Conservation (phyloP, 768 basidiomycete species). For the Suillus ampliporus region DNA sequence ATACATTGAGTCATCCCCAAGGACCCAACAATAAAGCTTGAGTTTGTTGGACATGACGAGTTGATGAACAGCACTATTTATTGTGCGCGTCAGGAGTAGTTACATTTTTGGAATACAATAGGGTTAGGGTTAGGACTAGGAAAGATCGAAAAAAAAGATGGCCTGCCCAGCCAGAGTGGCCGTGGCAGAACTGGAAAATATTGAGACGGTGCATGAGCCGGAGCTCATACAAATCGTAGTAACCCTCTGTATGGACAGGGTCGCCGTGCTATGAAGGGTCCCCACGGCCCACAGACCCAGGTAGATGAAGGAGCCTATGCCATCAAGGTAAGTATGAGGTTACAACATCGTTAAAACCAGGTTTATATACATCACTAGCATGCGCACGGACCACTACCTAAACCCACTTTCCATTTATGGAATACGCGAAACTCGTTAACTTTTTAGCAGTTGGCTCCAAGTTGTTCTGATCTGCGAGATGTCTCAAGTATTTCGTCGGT, state of each 20-base stretch:
- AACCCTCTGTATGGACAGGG: conserved; percentile 55
- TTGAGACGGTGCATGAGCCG: conserved; percentile 80
- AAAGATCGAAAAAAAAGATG: conserved; percentile 33
- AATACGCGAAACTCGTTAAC: neutral
- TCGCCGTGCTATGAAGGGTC: conserved; percentile 61
- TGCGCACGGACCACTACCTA: conserved; percentile 31
- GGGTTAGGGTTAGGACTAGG: conserved; percentile 34
- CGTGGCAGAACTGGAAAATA: conserved; percentile 77
- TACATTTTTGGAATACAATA: conserved; percentile 5
- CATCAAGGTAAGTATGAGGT: conserved; percentile 70
- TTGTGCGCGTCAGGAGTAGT: too few species aligned
- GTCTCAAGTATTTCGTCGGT: conserved; percentile 8
- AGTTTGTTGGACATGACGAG: too few species aligned
- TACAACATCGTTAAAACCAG: rapidly evolving
- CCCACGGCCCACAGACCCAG: conserved; percentile 61
- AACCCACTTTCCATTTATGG: neutral
- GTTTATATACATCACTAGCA: conserved; percentile 16
- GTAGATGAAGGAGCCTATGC: conserved; percentile 59
- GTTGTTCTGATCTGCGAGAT: neutral
- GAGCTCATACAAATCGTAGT: conserved; percentile 57
- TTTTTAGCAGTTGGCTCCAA: too few species aligned
- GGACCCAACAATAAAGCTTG: too few species aligned
- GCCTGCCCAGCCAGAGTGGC: conserved; percentile 61
- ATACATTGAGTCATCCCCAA: too few species aligned
- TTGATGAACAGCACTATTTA: too few species aligned